These are phyloP conservation scores for Aspergillus asperescens DNA, from an alignment of 495 filamentous ascomycete species.

Conservation along the genomic window DNA sequence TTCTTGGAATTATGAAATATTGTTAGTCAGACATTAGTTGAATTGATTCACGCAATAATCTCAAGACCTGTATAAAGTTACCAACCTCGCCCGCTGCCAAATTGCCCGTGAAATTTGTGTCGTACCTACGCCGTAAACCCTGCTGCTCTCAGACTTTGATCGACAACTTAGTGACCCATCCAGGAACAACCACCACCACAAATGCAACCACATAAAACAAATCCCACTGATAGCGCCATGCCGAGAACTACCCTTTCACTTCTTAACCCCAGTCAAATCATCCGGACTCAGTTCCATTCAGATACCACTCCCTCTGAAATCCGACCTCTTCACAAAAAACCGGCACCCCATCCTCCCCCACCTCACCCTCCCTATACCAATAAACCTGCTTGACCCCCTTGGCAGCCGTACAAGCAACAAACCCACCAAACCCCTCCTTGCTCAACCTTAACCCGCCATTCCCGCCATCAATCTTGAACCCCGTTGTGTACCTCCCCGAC, in stretches of 20 bases:
- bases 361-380: background rate
- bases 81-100: no score
- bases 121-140: background rate
- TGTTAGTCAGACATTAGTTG: no score
- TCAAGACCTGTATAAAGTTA: no score
- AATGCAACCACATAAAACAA: background rate
- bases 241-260: background rate
- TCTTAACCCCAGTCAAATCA: background rate
- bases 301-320: background rate
- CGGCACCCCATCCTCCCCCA: background rate
- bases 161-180: background rate
- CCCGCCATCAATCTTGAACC: background rate
- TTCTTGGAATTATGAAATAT: no score
- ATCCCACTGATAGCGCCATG: background rate
- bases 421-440: background rate
- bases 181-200: background rate
- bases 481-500: background rate
- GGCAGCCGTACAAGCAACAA: conserved; percentile 8
- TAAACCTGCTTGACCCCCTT: conserved; percentile 8
- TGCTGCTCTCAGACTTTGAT: background rate
- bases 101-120: background rate
- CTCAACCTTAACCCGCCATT: background rate
- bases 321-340: conserved; percentile 1
- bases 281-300: background rate
- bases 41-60: no score